Conservation (phyloP, 2,329 filamentous ascomycete species). For the Sporothrix curviconia region DNA sequence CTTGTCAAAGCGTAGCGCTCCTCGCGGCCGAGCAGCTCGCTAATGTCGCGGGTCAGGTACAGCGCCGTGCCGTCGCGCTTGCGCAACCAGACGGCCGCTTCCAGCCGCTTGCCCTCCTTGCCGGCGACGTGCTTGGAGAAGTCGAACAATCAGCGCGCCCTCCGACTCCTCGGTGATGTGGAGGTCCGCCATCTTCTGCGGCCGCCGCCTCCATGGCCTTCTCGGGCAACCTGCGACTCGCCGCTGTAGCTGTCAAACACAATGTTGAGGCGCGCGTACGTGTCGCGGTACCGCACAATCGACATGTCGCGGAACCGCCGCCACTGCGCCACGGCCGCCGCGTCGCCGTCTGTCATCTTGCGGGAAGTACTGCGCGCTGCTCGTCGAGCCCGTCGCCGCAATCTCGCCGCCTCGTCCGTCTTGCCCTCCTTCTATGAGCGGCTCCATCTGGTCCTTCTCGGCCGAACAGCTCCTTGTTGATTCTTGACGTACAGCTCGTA, state of each 20-base stretch:
- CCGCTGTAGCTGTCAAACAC: conserved; percentile 67
- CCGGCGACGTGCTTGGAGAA: conserved; percentile 61
- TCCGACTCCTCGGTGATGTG: conserved; percentile 61
- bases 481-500: conserved; percentile 77
- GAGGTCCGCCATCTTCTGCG: conserved; percentile 55
- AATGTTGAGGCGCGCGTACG: conserved; percentile 65
- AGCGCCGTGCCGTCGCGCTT: conserved; percentile 70
- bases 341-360: conserved; percentile 62
- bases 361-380: conserved; percentile 66
- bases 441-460: conserved; percentile 61
- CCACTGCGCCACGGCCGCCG: conserved; percentile 55
- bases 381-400: conserved; percentile 58
- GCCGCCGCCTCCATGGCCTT: conserved; percentile 60
- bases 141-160: conserved; percentile 66
- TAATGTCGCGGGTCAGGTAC: conserved; percentile 73
- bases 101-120: conserved; percentile 62
- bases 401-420: conserved; percentile 46
- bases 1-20: conserved; percentile 63
- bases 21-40: conserved; percentile 60
- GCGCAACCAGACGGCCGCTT: conserved; percentile 62
- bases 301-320: conserved; percentile 59
- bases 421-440: conserved; percentile 47
- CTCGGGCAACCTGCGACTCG: conserved; percentile 65
- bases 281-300: conserved; percentile 59
- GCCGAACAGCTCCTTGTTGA: conserved; percentile 60